Evolutionary conservation across 2,329 filamentous ascomycete species (phyloP).

Genomic region (Penicillium griseofulvum): DNA sequence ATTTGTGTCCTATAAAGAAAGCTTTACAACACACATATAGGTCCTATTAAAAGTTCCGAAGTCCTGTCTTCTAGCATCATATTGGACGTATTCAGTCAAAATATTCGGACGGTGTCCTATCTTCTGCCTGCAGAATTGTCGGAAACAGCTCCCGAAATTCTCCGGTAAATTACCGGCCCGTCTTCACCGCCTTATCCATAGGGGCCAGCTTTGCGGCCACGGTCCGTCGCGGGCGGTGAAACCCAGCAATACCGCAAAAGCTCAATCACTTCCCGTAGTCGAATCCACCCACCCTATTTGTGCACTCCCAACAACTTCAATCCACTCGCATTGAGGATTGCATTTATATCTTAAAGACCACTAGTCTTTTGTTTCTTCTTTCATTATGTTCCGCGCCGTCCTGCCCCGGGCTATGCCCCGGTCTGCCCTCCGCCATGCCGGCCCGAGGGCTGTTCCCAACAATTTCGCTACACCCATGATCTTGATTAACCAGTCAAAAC

Average conservation of each 20-base stretch:
- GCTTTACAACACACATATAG: not conserved
- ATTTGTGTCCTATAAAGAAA: not conserved
- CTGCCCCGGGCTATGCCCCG: conserved; percentile 51
- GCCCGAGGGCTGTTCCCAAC: conserved; percentile 37
- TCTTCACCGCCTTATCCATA: not conserved
- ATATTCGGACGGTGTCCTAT: not conserved
- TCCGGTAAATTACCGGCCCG: not conserved
- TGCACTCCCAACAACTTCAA: conserved; percentile 20
- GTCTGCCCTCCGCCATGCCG: conserved; percentile 40
- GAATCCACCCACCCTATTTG: conserved; percentile 14
- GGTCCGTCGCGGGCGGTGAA: not conserved
- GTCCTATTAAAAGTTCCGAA: not conserved
- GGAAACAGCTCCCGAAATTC: not conserved
- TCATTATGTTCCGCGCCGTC: conserved; percentile 53
- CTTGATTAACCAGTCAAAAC: conserved; percentile 51
- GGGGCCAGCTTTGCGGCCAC: not conserved
- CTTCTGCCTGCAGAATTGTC: not conserved
- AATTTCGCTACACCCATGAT: conserved; percentile 39
- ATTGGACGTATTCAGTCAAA: not conserved
- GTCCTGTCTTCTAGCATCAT: not conserved
- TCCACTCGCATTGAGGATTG: conserved; percentile 27
- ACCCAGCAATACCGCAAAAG: conserved; percentile 28
- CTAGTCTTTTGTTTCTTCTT: conserved; percentile 26
- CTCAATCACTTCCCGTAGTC: conserved; percentile 22
- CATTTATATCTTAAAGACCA: conserved; percentile 26